Percentiles rank a stretch among this genome's conserved stretches.
Conservation (phyloP, 2,329 filamentous ascomycete genomes). For the Rhynchosporium agropyri region DNA sequence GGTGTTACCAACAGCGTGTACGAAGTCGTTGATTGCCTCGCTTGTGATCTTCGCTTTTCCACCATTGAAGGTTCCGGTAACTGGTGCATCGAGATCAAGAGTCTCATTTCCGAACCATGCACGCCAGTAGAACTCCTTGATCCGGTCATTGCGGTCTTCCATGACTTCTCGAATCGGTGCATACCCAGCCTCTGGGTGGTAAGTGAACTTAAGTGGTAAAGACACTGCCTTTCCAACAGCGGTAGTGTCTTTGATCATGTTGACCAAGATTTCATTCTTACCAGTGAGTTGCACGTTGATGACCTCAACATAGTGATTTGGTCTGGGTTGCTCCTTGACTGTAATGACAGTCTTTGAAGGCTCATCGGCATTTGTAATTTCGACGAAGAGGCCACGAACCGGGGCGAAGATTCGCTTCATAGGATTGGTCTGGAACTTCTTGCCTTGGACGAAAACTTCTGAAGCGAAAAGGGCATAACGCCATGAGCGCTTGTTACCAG, state of each 20-base stretch:
- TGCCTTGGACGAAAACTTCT: constrained; percentile 91
- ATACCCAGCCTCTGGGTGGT: constrained; percentile 93
- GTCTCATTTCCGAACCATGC: constrained; percentile 93
- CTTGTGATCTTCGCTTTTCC: constrained; percentile 84
- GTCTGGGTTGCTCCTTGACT: constrained; percentile 83
- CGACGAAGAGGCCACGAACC: constrained; percentile 82
- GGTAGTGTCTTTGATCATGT: constrained; percentile 91
- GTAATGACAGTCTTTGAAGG: constrained; percentile 81
- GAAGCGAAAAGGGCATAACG: constrained; percentile 91
- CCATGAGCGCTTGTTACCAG: constrained; percentile 86
- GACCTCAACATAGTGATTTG: constrained; percentile 85
- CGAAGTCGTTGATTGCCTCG: constrained; percentile 96
- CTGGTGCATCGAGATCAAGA: constrained; percentile 80
- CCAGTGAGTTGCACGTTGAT: constrained; percentile 79
- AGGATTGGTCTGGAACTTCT: constrained; percentile 97
- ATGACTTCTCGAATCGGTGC: constrained; percentile 98
- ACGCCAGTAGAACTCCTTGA: constrained; percentile 99
- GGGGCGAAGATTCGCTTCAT: constrained; percentile 90
- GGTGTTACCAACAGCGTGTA: constrained; percentile 97
- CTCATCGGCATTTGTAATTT: constrained; percentile 81
- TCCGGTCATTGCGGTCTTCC: constrained; percentile 92
- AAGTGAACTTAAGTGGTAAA: constrained; percentile 84
- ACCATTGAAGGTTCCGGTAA: constrained; percentile 88
- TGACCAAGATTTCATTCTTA: constrained; percentile 80
- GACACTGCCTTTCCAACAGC: constrained; percentile 81